Evolutionary conservation across 2,329 filamentous ascomycete species (phyloP).

Genomic region (Alternaria sp.): DNA sequence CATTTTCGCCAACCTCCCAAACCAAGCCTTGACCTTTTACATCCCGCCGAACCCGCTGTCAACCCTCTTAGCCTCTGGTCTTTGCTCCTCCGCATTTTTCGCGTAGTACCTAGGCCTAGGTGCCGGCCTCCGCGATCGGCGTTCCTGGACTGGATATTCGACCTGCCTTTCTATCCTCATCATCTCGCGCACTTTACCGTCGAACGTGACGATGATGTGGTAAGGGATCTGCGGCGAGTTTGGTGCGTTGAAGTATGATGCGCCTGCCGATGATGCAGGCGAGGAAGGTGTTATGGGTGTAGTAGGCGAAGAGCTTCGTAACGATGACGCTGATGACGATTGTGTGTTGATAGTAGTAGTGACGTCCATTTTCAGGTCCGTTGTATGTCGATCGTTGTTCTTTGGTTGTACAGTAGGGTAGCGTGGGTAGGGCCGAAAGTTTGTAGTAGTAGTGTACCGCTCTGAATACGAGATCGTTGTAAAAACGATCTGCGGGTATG

Average conservation of each 20-base stretch:
- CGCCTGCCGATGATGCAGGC: slow-evolving; percentile 10
- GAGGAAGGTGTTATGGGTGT: slow-evolving; percentile 11
- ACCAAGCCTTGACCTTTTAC: background rate
- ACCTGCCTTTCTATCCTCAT: slow-evolving; percentile 29
- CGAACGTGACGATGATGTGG: slow-evolving; percentile 39
- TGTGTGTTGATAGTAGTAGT: slow-evolving; percentile 1
- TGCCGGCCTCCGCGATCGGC: background rate
- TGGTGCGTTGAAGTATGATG: slow-evolving; percentile 13
- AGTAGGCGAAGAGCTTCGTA: slow-evolving; percentile 6
- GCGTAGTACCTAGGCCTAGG: slow-evolving; percentile 25
- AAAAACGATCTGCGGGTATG: background rate
- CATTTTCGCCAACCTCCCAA: background rate
- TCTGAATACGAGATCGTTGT: background rate
- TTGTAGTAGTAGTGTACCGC: background rate
- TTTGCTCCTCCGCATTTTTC: slow-evolving; percentile 3
- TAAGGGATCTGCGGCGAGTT: slow-evolving; percentile 30
- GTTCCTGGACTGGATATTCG: slow-evolving; percentile 10
- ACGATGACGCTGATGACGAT: slow-evolving; percentile 2
- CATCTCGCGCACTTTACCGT: slow-evolving; percentile 38
- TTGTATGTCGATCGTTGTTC: slow-evolving; percentile 1
- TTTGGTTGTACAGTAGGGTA: background rate
- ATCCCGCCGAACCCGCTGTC: background rate
- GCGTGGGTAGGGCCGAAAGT: background rate
- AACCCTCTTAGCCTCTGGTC: background rate
- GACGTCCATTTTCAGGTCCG: slow-evolving; percentile 9